These are phyloP conservation scores for Tylopilus cervinicoccineus DNA, from an alignment of 768 basidiomycete genomes.

Conservation along the genomic window DNA sequence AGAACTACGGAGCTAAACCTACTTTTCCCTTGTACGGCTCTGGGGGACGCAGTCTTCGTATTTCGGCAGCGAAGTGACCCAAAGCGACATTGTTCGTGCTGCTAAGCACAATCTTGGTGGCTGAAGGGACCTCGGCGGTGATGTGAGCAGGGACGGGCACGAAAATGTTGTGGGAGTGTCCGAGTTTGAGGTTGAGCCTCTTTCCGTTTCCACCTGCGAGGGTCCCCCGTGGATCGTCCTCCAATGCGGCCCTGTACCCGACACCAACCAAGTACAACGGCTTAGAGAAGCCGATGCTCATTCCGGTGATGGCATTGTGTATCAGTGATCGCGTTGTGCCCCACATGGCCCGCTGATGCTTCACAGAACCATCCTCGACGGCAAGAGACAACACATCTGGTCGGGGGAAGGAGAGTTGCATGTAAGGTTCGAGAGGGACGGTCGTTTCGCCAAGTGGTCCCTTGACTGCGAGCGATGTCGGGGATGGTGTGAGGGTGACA, in stretches of 20 bases:
- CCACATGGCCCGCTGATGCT: conserved; percentile 88
- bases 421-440: conserved; percentile 46
- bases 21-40: conserved; percentile 99
- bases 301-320: conserved; percentile 83
- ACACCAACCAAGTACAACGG: conserved; percentile 91
- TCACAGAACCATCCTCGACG: conserved; percentile 58
- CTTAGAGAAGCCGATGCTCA: conserved; percentile 82
- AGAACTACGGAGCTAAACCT: conserved; percentile 24
- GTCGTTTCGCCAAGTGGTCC: conserved; percentile 53
- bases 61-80: conserved; percentile 84
- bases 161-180: conserved; percentile 84
- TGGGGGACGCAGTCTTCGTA: conserved; percentile 80
- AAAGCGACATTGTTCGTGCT: conserved; percentile 88
- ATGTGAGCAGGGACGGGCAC: conserved; percentile 82
- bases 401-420: conserved; percentile 36
- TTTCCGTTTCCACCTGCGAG: conserved; percentile 55
- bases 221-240: conserved; percentile 69
- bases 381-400: conserved; percentile 33
- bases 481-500: conserved; percentile 38
- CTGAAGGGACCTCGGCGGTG: conserved; percentile 69
- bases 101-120: conserved; percentile 78
- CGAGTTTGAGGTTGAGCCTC: conserved; percentile 86
- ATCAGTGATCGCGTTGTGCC: conserved; percentile 91
- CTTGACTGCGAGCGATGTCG: conserved; percentile 45
- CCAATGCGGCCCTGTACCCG: conserved; percentile 85